Conservation (phyloP, 345 rosid genomes). For the Cardiospermum halicacabum region DNA sequence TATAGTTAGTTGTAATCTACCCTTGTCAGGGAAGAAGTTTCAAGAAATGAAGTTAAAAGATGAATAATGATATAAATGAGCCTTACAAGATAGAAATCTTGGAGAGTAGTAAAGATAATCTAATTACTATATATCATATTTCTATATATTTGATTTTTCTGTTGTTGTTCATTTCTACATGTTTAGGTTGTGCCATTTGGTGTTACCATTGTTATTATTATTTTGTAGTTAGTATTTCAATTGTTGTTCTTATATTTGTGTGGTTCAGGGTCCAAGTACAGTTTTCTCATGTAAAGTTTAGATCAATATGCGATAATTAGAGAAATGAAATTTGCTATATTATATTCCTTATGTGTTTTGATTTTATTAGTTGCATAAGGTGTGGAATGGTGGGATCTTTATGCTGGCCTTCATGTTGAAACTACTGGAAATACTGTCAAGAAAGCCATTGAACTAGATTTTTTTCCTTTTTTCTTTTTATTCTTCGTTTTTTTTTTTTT, state of each 20-base stretch:
- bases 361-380: slow-evolving; percentile 33
- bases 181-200: neutral
- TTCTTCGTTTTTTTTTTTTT: too few relatives aligned
- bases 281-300: neutral
- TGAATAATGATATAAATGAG: slow-evolving; percentile 74
- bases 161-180: neutral
- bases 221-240: neutral
- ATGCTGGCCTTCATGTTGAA: slow-evolving; percentile 96
- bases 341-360: neutral
- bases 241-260: neutral
- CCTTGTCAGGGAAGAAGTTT: slow-evolving; percentile 83
- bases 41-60: slow-evolving; percentile 75
- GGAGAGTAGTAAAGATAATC: slow-evolving; percentile 74
- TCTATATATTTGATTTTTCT: slow-evolving; percentile 32
- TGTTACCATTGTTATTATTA: neutral
- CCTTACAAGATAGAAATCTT: slow-evolving; percentile 95
- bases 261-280: neutral
- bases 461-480: too few relatives aligned
- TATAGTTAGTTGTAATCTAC: slow-evolving; percentile 75
- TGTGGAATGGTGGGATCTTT: slow-evolving; percentile 99
- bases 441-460: slow-evolving; percentile 88
- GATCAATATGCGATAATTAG: neutral
- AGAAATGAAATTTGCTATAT: neutral
- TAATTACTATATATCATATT: slow-evolving; percentile 84
- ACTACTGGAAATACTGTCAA: slow-evolving; percentile 71